Conservation (phyloP, 768 basidiomycete genomes). For the Leucocoprinus sp. region DNA sequence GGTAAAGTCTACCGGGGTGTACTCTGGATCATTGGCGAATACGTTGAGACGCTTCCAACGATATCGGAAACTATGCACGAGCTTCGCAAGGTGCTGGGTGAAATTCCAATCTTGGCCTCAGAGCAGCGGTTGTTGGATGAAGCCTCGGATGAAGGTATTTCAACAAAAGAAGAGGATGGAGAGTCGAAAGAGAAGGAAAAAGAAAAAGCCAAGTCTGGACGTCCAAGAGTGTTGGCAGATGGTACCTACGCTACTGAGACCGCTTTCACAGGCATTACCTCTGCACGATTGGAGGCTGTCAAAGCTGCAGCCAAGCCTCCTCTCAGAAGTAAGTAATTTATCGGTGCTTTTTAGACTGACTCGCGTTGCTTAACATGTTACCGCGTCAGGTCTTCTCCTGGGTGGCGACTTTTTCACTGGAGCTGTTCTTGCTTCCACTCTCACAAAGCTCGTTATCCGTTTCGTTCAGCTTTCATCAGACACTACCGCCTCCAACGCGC, state of each 20-base stretch:
- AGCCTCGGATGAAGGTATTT: conserved; percentile 35
- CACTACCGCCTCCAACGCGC: conserved; percentile 44
- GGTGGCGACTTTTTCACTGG: conserved; percentile 98
- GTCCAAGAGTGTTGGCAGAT: conserved; percentile 82
- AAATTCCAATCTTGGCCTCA: conserved; percentile 93
- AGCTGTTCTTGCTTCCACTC: conserved; percentile 76
- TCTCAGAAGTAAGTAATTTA: conserved; percentile 65
- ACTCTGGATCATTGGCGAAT: conserved; percentile 98
- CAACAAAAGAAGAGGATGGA: conserved; percentile 37
- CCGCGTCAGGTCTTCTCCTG: conserved; percentile 76
- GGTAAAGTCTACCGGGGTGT: conserved; percentile 96
- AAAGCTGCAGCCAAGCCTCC: conserved; percentile 89
- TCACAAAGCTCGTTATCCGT: conserved; percentile 88
- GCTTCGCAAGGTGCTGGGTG: conserved; percentile 81
- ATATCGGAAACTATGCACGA: conserved; percentile 70
- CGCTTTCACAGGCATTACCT: conserved; percentile 60
- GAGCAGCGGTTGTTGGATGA: conserved; percentile 82
- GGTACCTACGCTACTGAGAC: conserved; percentile 98
- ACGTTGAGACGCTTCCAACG: conserved; percentile 59
- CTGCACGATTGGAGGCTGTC: conserved; percentile 67
- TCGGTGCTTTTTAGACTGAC: too few species aligned
- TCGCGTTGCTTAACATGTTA: too few species aligned
- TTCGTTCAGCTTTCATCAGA: conserved; percentile 50
- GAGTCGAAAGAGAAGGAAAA: conserved; percentile 27
- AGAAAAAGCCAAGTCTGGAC: conserved; percentile 40